phyloP scores from a whole-genome alignment of 2,329 filamentous ascomycete genomes.

The Aspergillus sp. region DNA sequence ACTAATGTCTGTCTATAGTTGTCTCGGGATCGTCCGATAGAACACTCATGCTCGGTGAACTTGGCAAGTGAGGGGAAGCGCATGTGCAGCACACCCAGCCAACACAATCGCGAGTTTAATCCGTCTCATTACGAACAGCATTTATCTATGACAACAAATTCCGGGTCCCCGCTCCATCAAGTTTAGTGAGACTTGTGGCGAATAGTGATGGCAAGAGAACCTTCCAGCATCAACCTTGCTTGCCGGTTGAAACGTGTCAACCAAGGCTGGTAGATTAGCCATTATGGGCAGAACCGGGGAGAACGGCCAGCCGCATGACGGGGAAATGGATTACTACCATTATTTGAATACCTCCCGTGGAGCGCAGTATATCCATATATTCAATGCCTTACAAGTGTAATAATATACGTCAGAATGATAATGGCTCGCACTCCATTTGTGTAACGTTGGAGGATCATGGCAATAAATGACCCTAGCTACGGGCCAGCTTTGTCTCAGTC shows the following conservation, averaged over 20 bases:
- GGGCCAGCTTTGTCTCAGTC: not conserved
- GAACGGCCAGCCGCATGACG: not conserved
- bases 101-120: not conserved
- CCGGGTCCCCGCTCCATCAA: not conserved
- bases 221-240: not conserved
- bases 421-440: not conserved
- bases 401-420: constrained; percentile 1
- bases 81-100: not conserved
- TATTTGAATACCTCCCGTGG: not conserved
- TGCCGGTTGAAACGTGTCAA: not conserved
- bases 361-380: not conserved
- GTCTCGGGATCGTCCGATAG: constrained; percentile 88
- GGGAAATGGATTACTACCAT: not conserved
- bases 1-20: constrained; percentile 54
- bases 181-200: not conserved
- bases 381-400: constrained; percentile 1
- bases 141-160: not conserved
- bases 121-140: not conserved
- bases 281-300: not conserved
- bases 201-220: not conserved
- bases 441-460: not conserved
- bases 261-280: not conserved
- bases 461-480: not conserved
- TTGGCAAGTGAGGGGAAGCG: constrained; percentile 60
- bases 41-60: constrained; percentile 78